Evolutionary conservation across 192 early-diverging fungal genomes (phyloP), one percentile per base, ranked within the genome.

Genomic region (Kappamyces sp.): DNA sequence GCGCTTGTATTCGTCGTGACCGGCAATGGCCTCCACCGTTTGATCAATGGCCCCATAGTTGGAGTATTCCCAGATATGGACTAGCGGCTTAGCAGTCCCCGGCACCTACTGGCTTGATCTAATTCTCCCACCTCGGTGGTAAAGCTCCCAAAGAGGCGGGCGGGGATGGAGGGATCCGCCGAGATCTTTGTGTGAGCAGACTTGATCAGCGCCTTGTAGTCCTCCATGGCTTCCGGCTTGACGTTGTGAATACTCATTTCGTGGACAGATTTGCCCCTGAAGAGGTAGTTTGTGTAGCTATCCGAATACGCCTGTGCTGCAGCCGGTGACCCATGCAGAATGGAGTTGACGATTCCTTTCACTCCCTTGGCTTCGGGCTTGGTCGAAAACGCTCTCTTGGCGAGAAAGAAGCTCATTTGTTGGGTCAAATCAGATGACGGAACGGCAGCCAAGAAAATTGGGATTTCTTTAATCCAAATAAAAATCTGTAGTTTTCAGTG

Each of bases 41-140:
- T 84, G 72, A 34, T 83, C 70, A 67, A 91, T 87, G 9, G 87
- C 91, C 8, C 76, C 80, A 58, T 96, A 96, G 5, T 90, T 87
- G 61, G 91, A 74, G 74, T 93, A 96, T 71, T 96, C 90, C 93
- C 93, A 96, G 62, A 96, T 84, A 58, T 96, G 93, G 43, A 88
- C 88, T 90, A 48, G 52, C 47, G 49, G 10, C 46, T 50, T 68
- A 66, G 55, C 3, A 39, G 41, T 34, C 47, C 32, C 48, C 48
- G 13, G 35, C 36, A 60, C 78, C 68, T 81, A 88, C 86, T 69
- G 70, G 87, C 86, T 54, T 87, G 87, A 74, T 96, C 93, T 51
- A 90, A 75, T 31, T 86, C 82, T 6, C 93, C 93, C 65, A 96
- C 86, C 59, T 91, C 84, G 15, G 86, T 86, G 41, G 82, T 74